Evolutionary conservation across 2,329 filamentous ascomycete genomes (phyloP), one percentile per base, ranked within the genome.

Genomic region (Pleoardoris graminearum): DNA sequence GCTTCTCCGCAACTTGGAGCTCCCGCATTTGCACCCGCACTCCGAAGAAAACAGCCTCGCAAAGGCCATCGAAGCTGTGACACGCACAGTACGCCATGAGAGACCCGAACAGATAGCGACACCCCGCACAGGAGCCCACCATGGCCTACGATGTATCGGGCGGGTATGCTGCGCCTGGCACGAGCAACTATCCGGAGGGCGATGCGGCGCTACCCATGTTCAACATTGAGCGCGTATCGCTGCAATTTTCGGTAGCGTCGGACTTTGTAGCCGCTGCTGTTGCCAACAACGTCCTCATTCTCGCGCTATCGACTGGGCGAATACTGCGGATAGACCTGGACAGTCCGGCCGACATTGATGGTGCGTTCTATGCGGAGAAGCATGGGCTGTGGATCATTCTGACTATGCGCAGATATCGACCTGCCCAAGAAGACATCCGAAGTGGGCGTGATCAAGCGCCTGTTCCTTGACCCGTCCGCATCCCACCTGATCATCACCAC

Each of bases 231-330:
- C 86, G 85, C 58, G 94, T 97, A 33, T 88, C 95, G 78, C 85
- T 97, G 58, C 90, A 94, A 73, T 99, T 99, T 80, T 88, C 90
- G 54, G 88, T 97, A 66, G 90, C 93, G 1, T 91, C 93, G 60
- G 90, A 97, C 75, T 97, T 99, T 70, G 94, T 96, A 42, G 92
- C 94, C 16, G 92, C 92, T 35, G 92, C 97, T 75, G 93, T 97
- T 50, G 92, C 93, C 59, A 97, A 99, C 76, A 97, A 99, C 79
- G 92, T 97, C 56, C 83, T 99, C 51, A 86, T 97, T 19, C 81
- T 99, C 46, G 94, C 94, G 35, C 82, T 99, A 32, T 93, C 91
- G 4, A 97, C 93, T 53, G 91, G 91, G 45, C 88, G 93, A 63
- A 94, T 99, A 59, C 79, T 99, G 54, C 86, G 94, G 55, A 99